Base-by-base conservation (phyloP, 257 asterid species). In the Solanum ossicruentum region DNA sequence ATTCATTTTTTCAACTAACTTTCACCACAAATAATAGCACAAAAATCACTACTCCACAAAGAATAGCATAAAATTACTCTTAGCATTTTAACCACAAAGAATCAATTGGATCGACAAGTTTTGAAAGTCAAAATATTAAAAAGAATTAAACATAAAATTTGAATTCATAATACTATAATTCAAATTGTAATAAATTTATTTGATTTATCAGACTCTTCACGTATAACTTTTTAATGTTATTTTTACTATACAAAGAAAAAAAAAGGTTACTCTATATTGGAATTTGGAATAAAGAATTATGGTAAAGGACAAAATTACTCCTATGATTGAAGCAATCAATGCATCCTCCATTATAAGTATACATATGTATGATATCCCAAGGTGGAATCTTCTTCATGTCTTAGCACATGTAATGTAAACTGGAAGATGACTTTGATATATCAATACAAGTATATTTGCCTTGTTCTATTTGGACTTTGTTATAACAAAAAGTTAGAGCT, bases 321-420 rank as follows among this genome's bases (percentile, higher is more conserved):
- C 57, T 26, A 81, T 81, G 66, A 85, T 85, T 70, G 85, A 71
- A 71, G 69, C 79, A 81, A 81, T 70, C 45, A 84, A 84, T 32
- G 65, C 23, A 15, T 15, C 16, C 83, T 52, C 88, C 70, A 70
- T 10, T 26, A 58, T 15, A 28, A 23, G 77, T 67, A 69, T 26
- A n/a, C 28, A 11, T 56, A 9, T 85, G 26, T 56, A 9, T 85
- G 43, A 47, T 85, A 57, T 81, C 81, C 83, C 56, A 12, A 56
- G 56, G 85, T 85, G 88, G 88, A 85, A 54, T 78, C 58, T 67
- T 84, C 36, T 78, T 67, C 52, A 67, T 82, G 52, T 71, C 5
- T 55, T 43, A 71, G 56, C 83, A 81, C 77, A 63, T 83, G 83
- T 65, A 70, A 32, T 32, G 13, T 67, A 2, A 72, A 84, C 87